Evolutionary conservation across 1,139 yeast genomes (phyloP), one percentile per base, ranked within the genome.

Genomic region (Blastobotrys proliferans): DNA sequence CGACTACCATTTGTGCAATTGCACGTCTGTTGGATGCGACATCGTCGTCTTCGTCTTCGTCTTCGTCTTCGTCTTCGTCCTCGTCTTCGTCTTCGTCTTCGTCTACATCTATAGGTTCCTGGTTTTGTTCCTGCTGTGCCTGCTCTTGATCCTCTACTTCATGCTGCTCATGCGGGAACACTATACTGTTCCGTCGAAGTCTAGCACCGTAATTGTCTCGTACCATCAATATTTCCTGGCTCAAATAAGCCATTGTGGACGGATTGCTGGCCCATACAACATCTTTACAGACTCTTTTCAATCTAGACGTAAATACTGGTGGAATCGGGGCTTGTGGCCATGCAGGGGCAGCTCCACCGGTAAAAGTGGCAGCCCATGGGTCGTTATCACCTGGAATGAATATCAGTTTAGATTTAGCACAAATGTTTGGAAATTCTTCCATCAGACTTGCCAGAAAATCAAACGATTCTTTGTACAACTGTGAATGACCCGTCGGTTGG

Each of bases 381-480:
- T 92, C 98, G 53, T 86, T 83, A 35, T 79, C 78, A 0, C 98
- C 97, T 0, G 97, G 97, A 1, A 90, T 69, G 48, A 92, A 75
- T 1, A 85, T 66, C 39, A 86, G 64, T 35, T 77, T 76, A 6
- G 77, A 70, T 24, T 66, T 62, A 10, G 66, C 48, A 8, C 52
- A 46, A 0, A 56, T 38, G 11, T 28, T 45, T 53, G 81, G 80
- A 53, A 66, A 78, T 31, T 69, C 66, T 16, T 74, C 70, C 18
- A 83, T 52, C 4, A 80, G 50, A 1, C 66, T 59, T 0, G 95
- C 88, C 17, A 92, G 68, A 9, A 76, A 68, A 53, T 90, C 95
- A 63, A 87, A 86, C 30, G 75, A 70, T 33, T 78, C 77, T 56
- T 87, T 86, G 61, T 90, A 92, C 24, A 57, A 51, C 0, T 72